Evolutionary conservation across 2,329 filamentous ascomycete genomes (phyloP).

Genomic region (Grosmannia penicillata): DNA sequence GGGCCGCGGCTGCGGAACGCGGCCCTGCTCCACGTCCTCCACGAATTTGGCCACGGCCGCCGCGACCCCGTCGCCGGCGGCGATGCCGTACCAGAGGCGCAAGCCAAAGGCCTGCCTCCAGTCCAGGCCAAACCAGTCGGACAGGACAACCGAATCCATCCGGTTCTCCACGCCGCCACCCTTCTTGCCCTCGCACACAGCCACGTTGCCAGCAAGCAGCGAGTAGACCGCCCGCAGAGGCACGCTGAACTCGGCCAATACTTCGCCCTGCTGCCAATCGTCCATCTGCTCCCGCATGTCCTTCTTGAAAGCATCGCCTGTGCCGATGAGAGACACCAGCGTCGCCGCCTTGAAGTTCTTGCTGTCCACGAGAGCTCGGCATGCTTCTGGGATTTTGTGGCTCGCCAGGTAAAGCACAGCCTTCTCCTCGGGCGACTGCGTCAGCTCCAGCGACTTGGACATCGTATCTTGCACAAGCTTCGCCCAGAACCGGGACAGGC

Average conservation of each 20-base stretch:
- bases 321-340: slow-evolving; percentile 54
- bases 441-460: slow-evolving; percentile 36
- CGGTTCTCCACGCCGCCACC: slow-evolving; percentile 64
- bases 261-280: slow-evolving; percentile 69
- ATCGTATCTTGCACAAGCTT: slow-evolving; percentile 46
- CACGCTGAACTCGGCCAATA: slow-evolving; percentile 76
- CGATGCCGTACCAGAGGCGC: slow-evolving; percentile 74
- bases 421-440: slow-evolving; percentile 60
- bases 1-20: slow-evolving; percentile 58
- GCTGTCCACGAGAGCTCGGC: slow-evolving; percentile 59
- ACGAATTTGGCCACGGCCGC: slow-evolving; percentile 60
- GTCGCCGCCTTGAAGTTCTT: slow-evolving; percentile 43
- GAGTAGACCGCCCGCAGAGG: slow-evolving; percentile 79
- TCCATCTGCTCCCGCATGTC: slow-evolving; percentile 70
- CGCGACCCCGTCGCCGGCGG: slow-evolving; percentile 52
- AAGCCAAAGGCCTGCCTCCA: slow-evolving; percentile 92
- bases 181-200: slow-evolving; percentile 64
- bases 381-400: slow-evolving; percentile 69
- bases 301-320: slow-evolving; percentile 50
- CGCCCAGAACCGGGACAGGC: slow-evolving; percentile 53
- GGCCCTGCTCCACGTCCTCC: slow-evolving; percentile 55
- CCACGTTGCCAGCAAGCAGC: slow-evolving; percentile 75
- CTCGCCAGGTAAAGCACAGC: slow-evolving; percentile 68
- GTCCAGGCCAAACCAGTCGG: slow-evolving; percentile 69
- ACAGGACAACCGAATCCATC: slow-evolving; percentile 65